Evolutionary conservation across 2,329 filamentous ascomycete species (phyloP), one percentile per base, ranked within the genome.

Genomic region (Ustilaginoidea virens): DNA sequence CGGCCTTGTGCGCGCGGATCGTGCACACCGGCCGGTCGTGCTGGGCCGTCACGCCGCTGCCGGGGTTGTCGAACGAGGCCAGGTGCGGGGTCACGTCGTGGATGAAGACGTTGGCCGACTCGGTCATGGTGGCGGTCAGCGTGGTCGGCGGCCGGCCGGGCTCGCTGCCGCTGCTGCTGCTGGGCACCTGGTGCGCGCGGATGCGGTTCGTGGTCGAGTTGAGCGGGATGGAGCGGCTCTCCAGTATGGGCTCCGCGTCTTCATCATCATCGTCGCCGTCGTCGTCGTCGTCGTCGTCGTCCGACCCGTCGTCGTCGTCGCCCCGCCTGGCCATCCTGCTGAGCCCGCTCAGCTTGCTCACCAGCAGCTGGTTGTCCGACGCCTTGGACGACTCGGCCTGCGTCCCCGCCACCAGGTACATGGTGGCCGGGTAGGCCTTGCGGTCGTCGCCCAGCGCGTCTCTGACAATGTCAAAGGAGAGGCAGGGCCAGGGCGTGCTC

Each of bases 81-180:
- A 96, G 72, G 52, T 96, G 82, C 3, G 83, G 78, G 3, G 85
- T 90, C 28, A 98, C 74, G 54, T 98, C 83, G 67, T 96, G 86
- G 47, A 98, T 92, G 28, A 90, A 72, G 40, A 96, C 73, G 45
- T 92, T 70, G 22, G 77, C 69, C 25, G 82, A 83, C 60, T 98
- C 90, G 29, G 83, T 82, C 83, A 93, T 92, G 31, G 80, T 76
- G 23, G 90, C 90, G 18, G 83, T 85, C 30, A 94, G 63, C 3
- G 87, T 93, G 14, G 73, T 83, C 3, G 78, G 71, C n/a, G 79
- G 71, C 38, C 67, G 68, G 15, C 75, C 74, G 11, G 75, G 67
- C 43, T 80, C 80, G 25, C 69, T 63, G 16, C 76, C 74, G n/a
- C 75, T 67, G 43, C 80, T 80, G 24, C 69, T 63, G 36, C 74